Evolutionary conservation across 768 basidiomycete species (phyloP).

Genomic region (Auricularia heimuer): DNA sequence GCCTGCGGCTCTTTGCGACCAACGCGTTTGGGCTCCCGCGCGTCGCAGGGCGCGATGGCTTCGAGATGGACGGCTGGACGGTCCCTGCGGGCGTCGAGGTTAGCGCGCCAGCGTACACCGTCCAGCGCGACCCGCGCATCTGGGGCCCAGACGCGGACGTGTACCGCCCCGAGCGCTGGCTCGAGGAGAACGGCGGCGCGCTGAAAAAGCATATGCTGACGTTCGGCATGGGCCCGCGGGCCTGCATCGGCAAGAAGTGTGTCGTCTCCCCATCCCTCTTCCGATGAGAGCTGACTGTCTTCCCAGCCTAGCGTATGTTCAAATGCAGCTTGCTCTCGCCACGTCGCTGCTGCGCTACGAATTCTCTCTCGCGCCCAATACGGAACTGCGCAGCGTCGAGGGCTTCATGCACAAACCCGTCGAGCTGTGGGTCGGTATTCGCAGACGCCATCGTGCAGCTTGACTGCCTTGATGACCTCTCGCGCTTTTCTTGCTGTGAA

Average conservation of each 20-base stretch:
- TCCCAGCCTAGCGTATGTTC: constrained; percentile 9
- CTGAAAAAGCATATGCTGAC: constrained; percentile 19
- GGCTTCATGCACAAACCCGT: constrained; percentile 13
- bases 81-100: constrained; percentile 14
- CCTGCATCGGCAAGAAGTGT: constrained; percentile 16
- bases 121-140: constrained; percentile 21
- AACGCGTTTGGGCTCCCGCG: constrained; percentile 29
- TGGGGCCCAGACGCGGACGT: constrained; percentile 25
- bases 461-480: not conserved
- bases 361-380: not conserved
- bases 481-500: no score
- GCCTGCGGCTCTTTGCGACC: constrained; percentile 26
- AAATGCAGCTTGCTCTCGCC: constrained; percentile 12
- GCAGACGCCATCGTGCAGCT: not conserved
- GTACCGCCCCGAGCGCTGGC: constrained; percentile 30
- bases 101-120: constrained; percentile 26
- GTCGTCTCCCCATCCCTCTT: not conserved
- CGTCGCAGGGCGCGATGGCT: constrained; percentile 13
- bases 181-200: constrained; percentile 16
- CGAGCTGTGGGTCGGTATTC: constrained; percentile 7
- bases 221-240: constrained; percentile 25
- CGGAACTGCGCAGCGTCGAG: constrained; percentile 9
- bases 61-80: not conserved
- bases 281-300: not conserved
- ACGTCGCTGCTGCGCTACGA: constrained; percentile 11